Base-by-base conservation (phyloP, 2,329 filamentous ascomycete species). In the Ophiostoma himal-ulmi region DNA sequence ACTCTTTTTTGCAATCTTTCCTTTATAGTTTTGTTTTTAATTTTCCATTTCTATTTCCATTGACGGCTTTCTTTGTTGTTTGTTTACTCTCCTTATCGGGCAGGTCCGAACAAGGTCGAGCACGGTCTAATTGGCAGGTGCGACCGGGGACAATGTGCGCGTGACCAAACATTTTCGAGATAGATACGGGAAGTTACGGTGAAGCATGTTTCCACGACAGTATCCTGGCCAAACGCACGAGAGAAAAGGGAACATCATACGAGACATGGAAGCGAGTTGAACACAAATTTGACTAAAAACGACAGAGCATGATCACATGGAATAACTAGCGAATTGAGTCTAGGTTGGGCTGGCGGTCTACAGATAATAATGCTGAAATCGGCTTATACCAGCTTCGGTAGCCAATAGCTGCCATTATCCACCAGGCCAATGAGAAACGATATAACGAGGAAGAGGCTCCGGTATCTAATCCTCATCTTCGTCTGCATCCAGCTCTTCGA, bases 401-500 rank as follows among this genome's bases (percentile, higher is more conserved):
- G 3, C 30, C 30, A 30, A 30, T 30, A 30, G 30, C 2, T 30
- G 4, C 30, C 30, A 54, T 22, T 4, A 26, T 57, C 17, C 6
- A 22, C 52, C 22, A 26, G 10, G 52, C 22, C 8, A 17, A 22
- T 1, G n/a, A 26, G n/a, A 8, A 8, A 17, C 10, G n/a, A 13
- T 48, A 17, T 20, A 44, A 48, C 1, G 17, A 48, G 14, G 13
- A 20, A n/a, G 5, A 48, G 44, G 44, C 17, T 48, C 44, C 10
- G 10, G 52, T 20, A 39, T 5, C 62, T 65, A n/a, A 20, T 36
- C 36, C 36, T 69, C 60, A 8, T 48, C 57, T 3, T 52, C 60
- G 14, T 52, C 60, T 1, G 3, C 39, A 11, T 74, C 72, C 0
- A 73, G 2, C 71, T 85, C 85, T 81, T 99, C 95, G 14, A 98